Conservation (phyloP, 148 eudicot species). For the Dysphania ambrosioides region DNA sequence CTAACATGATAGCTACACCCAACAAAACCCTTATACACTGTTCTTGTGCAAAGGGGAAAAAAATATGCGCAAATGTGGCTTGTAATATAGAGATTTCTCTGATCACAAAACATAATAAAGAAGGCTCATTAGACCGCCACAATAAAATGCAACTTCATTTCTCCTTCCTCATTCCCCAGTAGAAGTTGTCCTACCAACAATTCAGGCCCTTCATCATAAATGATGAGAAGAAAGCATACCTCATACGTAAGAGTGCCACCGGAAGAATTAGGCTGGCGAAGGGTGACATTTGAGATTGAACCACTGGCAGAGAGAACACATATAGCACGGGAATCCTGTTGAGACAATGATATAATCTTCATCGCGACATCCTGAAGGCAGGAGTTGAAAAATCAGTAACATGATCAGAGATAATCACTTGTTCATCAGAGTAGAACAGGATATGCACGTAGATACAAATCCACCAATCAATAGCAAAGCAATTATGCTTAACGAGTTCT, state of each 20-base stretch:
- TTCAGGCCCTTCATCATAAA: neutral
- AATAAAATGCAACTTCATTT: neutral
- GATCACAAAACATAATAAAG: neutral
- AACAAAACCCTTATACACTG: too few species aligned
- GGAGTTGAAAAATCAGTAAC: constrained; percentile 14
- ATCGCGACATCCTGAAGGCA: constrained; percentile 65
- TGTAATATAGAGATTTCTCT: too few species aligned
- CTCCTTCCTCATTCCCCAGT: neutral
- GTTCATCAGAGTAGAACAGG: neutral
- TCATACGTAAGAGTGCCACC: constrained; percentile 95
- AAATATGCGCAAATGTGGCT: too few species aligned
- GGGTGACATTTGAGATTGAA: constrained; percentile 82
- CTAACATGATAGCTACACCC: too few species aligned
- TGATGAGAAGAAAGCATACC: constrained; percentile 36
- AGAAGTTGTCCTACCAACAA: neutral
- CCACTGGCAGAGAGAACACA: constrained; percentile 86
- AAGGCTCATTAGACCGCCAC: neutral
- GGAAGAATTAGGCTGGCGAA: constrained; percentile 76
- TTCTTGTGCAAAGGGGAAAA: too few species aligned
- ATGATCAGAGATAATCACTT: neutral
- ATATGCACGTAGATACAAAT: neutral
- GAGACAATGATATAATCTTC: constrained; percentile 87
- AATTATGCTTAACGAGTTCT: neutral
- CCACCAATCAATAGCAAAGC: neutral
- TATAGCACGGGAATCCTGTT: constrained; percentile 81